Evolutionary conservation across 2,329 filamentous ascomycete species (phyloP), one percentile per base, ranked within the genome.

Genomic region (Talaromyces rugulosus): DNA sequence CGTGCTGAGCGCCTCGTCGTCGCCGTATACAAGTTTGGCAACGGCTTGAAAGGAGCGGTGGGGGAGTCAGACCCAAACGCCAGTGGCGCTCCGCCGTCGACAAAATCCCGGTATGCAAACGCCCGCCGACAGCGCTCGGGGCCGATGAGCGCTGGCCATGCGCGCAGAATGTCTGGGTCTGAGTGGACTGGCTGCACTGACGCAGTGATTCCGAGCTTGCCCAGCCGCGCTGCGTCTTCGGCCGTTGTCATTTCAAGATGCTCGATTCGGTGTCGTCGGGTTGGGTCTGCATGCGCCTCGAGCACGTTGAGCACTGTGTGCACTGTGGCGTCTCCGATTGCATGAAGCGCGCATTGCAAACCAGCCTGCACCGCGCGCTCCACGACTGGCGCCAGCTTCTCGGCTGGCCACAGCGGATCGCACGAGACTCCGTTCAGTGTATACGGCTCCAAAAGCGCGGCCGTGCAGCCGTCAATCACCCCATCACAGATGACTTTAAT

Each of bases 401-500:
- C 69, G 5, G 70, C 71, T 0, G 75, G 76, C 81, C 81, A 83
- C 60, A 82, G 78, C 0, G 80, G 77, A 4, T 79, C 79, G 52
- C 76, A 71, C n/a, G 71, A 75, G 58, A 73, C 69, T 3, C 70
- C 70, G 56, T 76, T 77, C n/a, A 69, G 67, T 3, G 74, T 74
- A 62, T 83, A 83, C 1, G 81, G 80, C 59, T 81, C 73, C 9
- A 72, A 64, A 4, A 83, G 72, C 1, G 80, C 79, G 9, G 81
- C 81, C 7, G 81, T 83, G 66, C 81, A 83, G 11, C 79, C 80
- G 62, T 83, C 81, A 42, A 83, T 74, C 0, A 82, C 78, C 4
- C 81, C 81, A 62, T 83, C 81, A 59, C 76, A 78, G 62, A 83
- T 82, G 28, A 82, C 60, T 60, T 83, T 83, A 66, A 82, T 80